Conservation (phyloP, 2,329 filamentous ascomycete genomes). For the Eutypella sp. region DNA sequence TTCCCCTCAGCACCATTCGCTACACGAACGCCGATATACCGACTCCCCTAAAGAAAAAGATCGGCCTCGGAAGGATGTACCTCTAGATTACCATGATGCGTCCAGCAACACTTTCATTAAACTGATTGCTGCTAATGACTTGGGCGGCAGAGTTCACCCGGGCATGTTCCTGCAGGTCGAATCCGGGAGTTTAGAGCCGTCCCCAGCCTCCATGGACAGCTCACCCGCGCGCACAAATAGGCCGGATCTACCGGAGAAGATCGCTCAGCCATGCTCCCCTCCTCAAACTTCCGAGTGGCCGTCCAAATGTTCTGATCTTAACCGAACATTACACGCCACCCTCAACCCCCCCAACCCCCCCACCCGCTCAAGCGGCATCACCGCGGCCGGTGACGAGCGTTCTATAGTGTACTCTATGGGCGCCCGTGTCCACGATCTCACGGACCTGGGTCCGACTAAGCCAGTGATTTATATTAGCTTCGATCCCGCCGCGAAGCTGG, state of each 20-base stretch:
- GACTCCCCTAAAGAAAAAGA: no score
- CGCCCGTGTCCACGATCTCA: no score
- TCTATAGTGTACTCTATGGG: constrained; percentile 24
- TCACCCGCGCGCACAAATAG: no score
- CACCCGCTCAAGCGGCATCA: constrained; percentile 12
- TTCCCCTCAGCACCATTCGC: no score
- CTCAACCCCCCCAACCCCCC: constrained; percentile 19
- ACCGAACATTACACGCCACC: constrained; percentile 12
- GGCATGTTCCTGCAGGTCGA: constrained; percentile 46
- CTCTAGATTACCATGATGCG: constrained; percentile 50
- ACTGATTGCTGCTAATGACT: no score
- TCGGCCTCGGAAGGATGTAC: constrained; percentile 50
- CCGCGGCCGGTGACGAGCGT: constrained; percentile 20
- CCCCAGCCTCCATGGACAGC: no score
- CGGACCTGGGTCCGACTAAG: constrained; percentile 10
- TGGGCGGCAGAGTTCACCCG: no score
- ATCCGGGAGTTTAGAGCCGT: constrained; percentile 33
- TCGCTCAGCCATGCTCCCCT: no score
- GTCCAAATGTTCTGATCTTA: constrained; percentile 6
- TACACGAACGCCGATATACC: no score
- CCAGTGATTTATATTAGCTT: constrained; percentile 23
- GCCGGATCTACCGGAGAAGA: no score
- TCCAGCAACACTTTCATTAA: constrained; percentile 53
- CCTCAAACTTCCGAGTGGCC: constrained; percentile 23
- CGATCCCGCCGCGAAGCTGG: constrained; percentile 21